A percentile compares a stretch with the other conserved stretches of the same genome.
Conservation (phyloP, 2,329 filamentous ascomycete genomes). For the Colletotrichum melonis region DNA sequence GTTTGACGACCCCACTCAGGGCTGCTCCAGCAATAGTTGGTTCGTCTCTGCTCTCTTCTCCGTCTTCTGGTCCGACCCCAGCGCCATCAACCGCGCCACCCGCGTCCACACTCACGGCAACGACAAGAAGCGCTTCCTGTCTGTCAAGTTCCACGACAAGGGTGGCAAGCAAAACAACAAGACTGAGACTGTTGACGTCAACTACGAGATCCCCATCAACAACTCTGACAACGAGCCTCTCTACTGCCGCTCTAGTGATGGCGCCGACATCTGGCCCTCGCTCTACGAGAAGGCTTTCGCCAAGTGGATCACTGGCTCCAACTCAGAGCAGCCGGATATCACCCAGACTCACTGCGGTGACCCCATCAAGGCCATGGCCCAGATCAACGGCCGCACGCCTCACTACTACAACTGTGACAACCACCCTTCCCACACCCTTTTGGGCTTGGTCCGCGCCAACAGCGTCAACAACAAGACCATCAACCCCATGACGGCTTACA, state of each 20-base stretch:
- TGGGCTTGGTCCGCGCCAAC: conserved; percentile 51
- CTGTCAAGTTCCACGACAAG: conserved; percentile 55
- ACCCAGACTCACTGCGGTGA: conserved; percentile 54
- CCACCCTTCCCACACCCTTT: conserved; percentile 46
- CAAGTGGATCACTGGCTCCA: conserved; percentile 52
- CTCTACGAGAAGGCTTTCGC: conserved; percentile 61
- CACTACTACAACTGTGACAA: conserved; percentile 49
- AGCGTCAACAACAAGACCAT: conserved; percentile 56
- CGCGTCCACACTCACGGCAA: conserved; percentile 40
- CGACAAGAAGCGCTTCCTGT: conserved; percentile 42
- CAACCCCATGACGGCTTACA: conserved; percentile 54
- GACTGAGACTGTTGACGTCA: conserved; percentile 52
- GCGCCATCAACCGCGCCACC: conserved; percentile 52
- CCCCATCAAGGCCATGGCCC: conserved; percentile 57
- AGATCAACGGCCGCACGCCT: conserved; percentile 52
- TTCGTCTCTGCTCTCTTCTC: conserved; percentile 57
- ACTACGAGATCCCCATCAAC: conserved; percentile 56
- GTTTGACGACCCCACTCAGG: conserved; percentile 57
- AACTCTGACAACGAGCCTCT: conserved; percentile 55
- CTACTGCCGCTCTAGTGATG: conserved; percentile 54
- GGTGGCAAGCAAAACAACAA: conserved; percentile 54
- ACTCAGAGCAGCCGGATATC: conserved; percentile 51
- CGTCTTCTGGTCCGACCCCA: conserved; percentile 56
- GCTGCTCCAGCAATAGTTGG: conserved; percentile 54
- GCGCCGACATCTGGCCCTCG: conserved; percentile 55